phyloP scores from a whole-genome alignment of 2,329 filamentous ascomycete genomes.

The Colletotrichum horii region DNA sequence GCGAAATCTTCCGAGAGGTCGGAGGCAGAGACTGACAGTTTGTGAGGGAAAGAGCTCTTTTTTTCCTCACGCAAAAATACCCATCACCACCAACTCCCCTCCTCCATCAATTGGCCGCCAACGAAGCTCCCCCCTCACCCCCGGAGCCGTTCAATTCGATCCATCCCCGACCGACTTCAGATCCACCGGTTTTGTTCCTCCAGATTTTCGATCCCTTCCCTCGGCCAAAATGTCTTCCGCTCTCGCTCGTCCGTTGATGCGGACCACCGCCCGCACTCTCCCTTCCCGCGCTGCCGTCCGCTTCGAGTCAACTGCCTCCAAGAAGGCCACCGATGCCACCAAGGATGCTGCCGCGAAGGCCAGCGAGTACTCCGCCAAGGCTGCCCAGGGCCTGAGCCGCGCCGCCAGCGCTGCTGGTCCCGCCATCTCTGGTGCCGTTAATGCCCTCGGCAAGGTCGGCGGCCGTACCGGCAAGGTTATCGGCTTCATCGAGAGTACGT shows the following conservation, averaged over 20 bases:
- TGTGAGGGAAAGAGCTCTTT: slow-evolving; percentile 15
- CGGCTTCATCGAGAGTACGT: slow-evolving; percentile 84
- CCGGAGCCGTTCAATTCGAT: slow-evolving; percentile 31
- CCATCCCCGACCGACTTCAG: slow-evolving; percentile 20
- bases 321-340: slow-evolving; percentile 50
- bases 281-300: slow-evolving; percentile 53
- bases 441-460: slow-evolving; percentile 74
- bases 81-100: slow-evolving; percentile 20
- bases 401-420: slow-evolving; percentile 82
- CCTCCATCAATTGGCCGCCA: slow-evolving; percentile 41
- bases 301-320: slow-evolving; percentile 63
- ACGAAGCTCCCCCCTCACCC: slow-evolving; percentile 28
- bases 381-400: slow-evolving; percentile 80
- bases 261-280: slow-evolving; percentile 51
- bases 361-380: slow-evolving; percentile 64
- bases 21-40: slow-evolving; percentile 13
- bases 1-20: slow-evolving; percentile 50
- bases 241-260: slow-evolving; percentile 49
- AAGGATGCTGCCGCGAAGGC: slow-evolving; percentile 46
- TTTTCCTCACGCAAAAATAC: slow-evolving; percentile 24
- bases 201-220: background rate
- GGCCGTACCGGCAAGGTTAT: slow-evolving; percentile 83
- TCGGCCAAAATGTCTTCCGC: slow-evolving; percentile 33
- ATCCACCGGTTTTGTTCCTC: slow-evolving; percentile 5
- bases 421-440: slow-evolving; percentile 75